These are phyloP conservation scores for Capsella bursapastoris DNA, from an alignment of 345 rosid species.

Conservation along the genomic window DNA sequence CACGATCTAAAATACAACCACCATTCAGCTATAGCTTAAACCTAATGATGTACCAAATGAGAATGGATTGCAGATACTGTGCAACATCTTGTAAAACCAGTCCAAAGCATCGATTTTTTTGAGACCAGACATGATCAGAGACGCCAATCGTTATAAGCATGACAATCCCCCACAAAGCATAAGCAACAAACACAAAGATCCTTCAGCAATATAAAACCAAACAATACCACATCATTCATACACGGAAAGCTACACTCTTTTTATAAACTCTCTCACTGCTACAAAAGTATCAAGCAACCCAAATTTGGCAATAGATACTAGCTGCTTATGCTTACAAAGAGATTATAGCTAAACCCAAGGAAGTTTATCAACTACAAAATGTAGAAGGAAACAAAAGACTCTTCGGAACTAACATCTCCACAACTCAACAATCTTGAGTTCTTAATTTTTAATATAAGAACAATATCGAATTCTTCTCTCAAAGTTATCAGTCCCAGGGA, in stretches of 20 bases:
- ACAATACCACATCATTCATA: constrained; percentile 1
- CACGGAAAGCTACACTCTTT: not conserved
- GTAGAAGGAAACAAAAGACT: not conserved
- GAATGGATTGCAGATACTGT: not conserved
- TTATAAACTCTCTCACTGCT: not conserved
- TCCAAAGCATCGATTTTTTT: not conserved
- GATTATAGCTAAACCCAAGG: not conserved
- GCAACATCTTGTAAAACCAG: constrained; percentile 18
- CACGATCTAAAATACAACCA: not conserved
- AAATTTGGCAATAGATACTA: not conserved
- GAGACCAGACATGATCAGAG: constrained; percentile 1
- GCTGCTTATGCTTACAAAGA: not conserved
- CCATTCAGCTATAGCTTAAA: not conserved
- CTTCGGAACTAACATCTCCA: not conserved
- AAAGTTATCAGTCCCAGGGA: not conserved
- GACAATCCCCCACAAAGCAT: not conserved
- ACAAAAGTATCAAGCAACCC: not conserved
- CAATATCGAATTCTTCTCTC: constrained; percentile 11
- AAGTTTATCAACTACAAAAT: constrained; percentile 1
- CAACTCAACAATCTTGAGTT: not conserved
- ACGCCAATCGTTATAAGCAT: not conserved
- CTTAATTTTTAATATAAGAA: not conserved
- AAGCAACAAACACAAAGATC: not conserved
- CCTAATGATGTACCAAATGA: not conserved
- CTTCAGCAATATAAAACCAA: constrained; percentile 3